These are phyloP conservation scores for Picea sitchensis DNA, from an alignment of 75 land plant species.

Conservation along the genomic window DNA sequence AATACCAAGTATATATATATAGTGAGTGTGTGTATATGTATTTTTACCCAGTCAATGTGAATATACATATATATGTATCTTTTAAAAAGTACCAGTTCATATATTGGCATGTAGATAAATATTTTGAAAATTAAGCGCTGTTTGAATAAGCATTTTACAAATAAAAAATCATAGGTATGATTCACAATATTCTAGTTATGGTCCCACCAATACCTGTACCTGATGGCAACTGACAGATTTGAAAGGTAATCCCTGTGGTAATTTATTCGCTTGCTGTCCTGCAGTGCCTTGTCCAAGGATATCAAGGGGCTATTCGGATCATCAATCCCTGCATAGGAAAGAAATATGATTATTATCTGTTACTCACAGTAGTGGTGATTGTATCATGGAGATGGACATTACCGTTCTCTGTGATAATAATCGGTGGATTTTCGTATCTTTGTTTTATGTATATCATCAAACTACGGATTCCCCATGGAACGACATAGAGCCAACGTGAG, in stretches of 20 bases:
- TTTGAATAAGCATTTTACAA: no score
- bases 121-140: no score
- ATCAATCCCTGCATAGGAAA: conserved; percentile 70
- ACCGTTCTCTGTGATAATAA: conserved; percentile 89
- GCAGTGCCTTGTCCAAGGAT: conserved; percentile 32
- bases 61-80: no score
- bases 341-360: background rate
- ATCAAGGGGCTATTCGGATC: conserved; percentile 46
- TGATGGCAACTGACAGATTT: conserved; percentile 54
- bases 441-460: conserved; percentile 46
- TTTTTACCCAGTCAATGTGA: no score
- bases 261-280: conserved; percentile 62
- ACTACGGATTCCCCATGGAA: conserved; percentile 71
- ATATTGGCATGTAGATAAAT: no score
- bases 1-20: no score
- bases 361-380: background rate
- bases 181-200: no score
- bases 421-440: conserved; percentile 55
- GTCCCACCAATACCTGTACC: conserved; percentile 22
- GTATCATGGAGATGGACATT: background rate
- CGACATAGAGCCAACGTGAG: conserved; percentile 74
- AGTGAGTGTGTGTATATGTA: no score
- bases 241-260: conserved; percentile 73
- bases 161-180: no score
- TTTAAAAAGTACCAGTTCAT: no score